Percentiles rank a stretch among this genome's conserved stretches.
Conservation (phyloP, 2,329 filamentous ascomycete genomes). For the Cadophora sp. region DNA sequence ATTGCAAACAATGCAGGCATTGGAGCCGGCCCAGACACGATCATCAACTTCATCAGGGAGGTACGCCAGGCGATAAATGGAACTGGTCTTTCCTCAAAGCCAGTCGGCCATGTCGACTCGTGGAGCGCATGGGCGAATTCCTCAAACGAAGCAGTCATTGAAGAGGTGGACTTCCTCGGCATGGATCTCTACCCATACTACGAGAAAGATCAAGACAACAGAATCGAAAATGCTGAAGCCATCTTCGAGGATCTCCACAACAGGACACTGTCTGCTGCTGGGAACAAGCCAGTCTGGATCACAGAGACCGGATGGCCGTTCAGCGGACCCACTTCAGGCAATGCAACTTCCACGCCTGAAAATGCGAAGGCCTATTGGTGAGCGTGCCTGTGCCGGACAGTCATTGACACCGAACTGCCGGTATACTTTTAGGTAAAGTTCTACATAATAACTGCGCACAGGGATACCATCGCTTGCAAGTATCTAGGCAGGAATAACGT, state of each 20-base stretch:
- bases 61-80: slow-evolving; percentile 17
- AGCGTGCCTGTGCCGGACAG: neutral
- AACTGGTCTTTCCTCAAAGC: slow-evolving; percentile 1
- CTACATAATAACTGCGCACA: neutral
- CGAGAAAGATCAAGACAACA: slow-evolving; percentile 35
- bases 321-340: neutral
- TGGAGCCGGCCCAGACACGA: slow-evolving; percentile 53
- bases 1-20: neutral
- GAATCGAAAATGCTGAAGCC: neutral
- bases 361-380: slow-evolving; percentile 14
- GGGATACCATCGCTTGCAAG: neutral
- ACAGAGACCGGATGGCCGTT: slow-evolving; percentile 22
- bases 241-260: slow-evolving; percentile 17
- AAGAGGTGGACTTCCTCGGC: slow-evolving; percentile 76
- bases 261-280: slow-evolving; percentile 5
- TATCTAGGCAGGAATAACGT: neutral
- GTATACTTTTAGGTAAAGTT: neutral
- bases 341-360: slow-evolving; percentile 2
- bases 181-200: slow-evolving; percentile 85
- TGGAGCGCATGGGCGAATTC: slow-evolving; percentile 79
- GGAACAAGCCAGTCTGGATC: slow-evolving; percentile 21
- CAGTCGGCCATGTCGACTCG: slow-evolving; percentile 57
- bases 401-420: neutral
- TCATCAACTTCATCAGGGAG: slow-evolving; percentile 62
- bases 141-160: slow-evolving; percentile 72